Percentiles rank a stretch among this genome's conserved stretches.
These are phyloP conservation scores for Clarireedia homoeocarpa DNA, from an alignment of 2,329 filamentous ascomycete genomes.

Conservation along the genomic window DNA sequence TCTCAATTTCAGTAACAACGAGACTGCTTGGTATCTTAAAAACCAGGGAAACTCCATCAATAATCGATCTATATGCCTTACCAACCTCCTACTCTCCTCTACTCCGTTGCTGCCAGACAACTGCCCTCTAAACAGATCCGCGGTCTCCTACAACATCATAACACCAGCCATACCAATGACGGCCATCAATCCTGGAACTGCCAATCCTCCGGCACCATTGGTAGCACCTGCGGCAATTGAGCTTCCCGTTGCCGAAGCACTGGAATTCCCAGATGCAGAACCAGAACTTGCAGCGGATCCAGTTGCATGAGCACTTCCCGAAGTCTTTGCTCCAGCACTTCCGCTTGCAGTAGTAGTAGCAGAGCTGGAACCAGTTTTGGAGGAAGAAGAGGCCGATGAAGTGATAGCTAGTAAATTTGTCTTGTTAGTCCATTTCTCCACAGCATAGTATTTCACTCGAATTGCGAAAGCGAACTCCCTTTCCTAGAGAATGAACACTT, in stretches of 20 bases:
- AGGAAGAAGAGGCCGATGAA: background rate
- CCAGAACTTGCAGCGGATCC: background rate
- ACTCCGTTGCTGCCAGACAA: background rate
- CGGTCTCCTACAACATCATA: background rate
- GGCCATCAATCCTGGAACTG: slow-evolving; percentile 1
- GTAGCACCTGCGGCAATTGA: background rate
- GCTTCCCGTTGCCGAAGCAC: background rate
- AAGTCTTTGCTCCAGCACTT: background rate
- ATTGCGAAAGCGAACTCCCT: background rate
- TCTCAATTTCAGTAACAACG: background rate
- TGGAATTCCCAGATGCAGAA: background rate
- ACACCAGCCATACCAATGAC: background rate
- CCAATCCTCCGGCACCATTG: background rate
- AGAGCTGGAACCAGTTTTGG: background rate
- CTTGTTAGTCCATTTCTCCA: too few relatives aligned
- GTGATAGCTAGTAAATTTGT: background rate
- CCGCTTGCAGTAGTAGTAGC: background rate
- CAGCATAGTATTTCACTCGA: background rate
- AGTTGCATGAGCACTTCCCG: background rate
- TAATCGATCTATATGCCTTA: too few relatives aligned
- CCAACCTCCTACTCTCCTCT: background rate
- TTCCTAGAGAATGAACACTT: background rate
- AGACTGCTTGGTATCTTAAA: background rate
- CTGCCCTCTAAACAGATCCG: background rate
- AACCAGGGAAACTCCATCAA: background rate